Evolutionary conservation across 108 stramenopile species (phyloP).

Genomic region (Chaetoceros muelleri): DNA sequence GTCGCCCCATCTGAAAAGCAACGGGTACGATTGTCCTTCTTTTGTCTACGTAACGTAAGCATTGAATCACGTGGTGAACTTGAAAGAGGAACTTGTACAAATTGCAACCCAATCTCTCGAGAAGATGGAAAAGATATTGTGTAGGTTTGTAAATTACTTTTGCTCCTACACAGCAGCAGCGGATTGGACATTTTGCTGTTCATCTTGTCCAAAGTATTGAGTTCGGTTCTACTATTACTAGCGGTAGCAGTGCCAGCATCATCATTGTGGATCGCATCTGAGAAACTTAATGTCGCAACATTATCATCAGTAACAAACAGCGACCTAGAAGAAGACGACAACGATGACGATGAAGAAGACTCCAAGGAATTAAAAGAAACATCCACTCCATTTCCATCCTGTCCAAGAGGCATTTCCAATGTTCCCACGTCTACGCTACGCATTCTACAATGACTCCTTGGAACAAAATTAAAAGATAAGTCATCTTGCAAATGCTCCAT

Average conservation of each 20-base stretch:
- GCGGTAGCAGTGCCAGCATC: neutral
- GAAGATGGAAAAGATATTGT: neutral
- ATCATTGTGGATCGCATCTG: neutral
- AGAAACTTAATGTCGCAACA: slow-evolving; percentile 9
- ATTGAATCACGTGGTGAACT: too few species aligned
- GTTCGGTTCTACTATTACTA: neutral
- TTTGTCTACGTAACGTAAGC: too few species aligned
- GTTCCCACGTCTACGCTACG: slow-evolving; percentile 12
- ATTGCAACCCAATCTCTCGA: neutral
- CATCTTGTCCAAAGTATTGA: slow-evolving; percentile 1
- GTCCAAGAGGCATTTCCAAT: slow-evolving; percentile 16
- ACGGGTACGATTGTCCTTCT: too few species aligned
- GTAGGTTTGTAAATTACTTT: neutral
- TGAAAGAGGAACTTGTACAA: too few species aligned
- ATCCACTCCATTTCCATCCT: slow-evolving; percentile 9
- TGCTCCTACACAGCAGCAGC: slow-evolving; percentile 1
- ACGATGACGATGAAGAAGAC: neutral
- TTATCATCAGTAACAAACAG: slow-evolving; percentile 11
- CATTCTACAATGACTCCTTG: slow-evolving; percentile 6
- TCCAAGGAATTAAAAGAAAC: too few species aligned
- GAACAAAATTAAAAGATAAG: slow-evolving; percentile 2
- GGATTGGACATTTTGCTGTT: slow-evolving; percentile 4
- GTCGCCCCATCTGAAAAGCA: too few species aligned
- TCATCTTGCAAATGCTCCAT: slow-evolving; percentile 4
- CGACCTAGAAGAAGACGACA: neutral